phyloP scores from a whole-genome alignment of 2,329 filamentous ascomycete species.

The Teratosphaeria epicoccoides region DNA sequence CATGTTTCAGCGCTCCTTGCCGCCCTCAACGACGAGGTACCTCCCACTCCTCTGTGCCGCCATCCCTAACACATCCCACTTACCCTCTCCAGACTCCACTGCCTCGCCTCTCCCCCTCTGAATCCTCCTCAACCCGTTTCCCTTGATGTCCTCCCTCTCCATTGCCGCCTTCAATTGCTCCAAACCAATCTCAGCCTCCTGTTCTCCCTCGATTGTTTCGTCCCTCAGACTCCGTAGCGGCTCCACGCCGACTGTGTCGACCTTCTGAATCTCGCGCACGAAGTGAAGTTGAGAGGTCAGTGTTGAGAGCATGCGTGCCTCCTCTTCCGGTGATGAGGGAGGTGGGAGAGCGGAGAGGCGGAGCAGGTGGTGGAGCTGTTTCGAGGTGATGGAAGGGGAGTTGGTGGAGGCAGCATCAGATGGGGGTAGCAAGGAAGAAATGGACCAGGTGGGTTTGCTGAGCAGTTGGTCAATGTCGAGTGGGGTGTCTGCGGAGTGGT shows the following conservation, averaged over 20 bases:
- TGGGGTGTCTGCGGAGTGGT: neutral
- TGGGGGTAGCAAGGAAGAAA: slow-evolving; percentile 58
- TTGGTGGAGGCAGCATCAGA: slow-evolving; percentile 18
- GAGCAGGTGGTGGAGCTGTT: slow-evolving; percentile 71
- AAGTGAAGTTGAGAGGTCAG: slow-evolving; percentile 79
- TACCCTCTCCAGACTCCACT: slow-evolving; percentile 41
- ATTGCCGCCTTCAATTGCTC: slow-evolving; percentile 48
- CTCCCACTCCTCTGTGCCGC: slow-evolving; percentile 57
- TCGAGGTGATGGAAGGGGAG: slow-evolving; percentile 44
- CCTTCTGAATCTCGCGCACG: slow-evolving; percentile 71
- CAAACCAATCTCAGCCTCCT: slow-evolving; percentile 50
- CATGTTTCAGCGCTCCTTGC: slow-evolving; percentile 26
- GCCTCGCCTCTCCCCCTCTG: slow-evolving; percentile 33
- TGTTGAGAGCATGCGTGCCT: slow-evolving; percentile 60
- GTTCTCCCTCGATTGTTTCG: slow-evolving; percentile 51
- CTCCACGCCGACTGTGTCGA: slow-evolving; percentile 61
- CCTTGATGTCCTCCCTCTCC: slow-evolving; percentile 49
- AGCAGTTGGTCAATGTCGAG: slow-evolving; percentile 38
- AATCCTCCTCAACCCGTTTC: slow-evolving; percentile 42
- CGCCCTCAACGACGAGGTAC: slow-evolving; percentile 68
- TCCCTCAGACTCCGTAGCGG: slow-evolving; percentile 74
- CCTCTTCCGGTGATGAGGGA: slow-evolving; percentile 52
- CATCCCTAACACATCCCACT: slow-evolving; percentile 60
- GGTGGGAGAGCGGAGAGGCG: slow-evolving; percentile 78
- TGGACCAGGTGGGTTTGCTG: slow-evolving; percentile 70